These are phyloP conservation scores for Blastobotrys mokoenaii DNA, from an alignment of 805 yeast species.

Conservation along the genomic window DNA sequence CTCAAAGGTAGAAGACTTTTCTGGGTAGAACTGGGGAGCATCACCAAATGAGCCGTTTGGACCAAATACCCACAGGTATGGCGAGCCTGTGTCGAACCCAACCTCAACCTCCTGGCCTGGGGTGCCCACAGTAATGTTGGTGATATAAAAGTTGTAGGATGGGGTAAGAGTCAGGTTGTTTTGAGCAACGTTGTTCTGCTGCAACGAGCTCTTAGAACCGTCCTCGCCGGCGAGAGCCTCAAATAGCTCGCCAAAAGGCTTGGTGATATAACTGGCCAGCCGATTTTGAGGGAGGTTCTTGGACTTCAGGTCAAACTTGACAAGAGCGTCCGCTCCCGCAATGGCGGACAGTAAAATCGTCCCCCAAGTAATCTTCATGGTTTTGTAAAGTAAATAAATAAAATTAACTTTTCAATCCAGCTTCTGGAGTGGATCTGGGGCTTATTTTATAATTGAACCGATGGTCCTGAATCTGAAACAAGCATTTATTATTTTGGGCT, in stretches of 20 bases:
- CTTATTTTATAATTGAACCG: too few species aligned
- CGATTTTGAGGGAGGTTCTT: neutral
- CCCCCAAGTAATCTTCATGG: too few species aligned
- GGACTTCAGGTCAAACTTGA: neutral
- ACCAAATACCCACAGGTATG: slow-evolving; percentile 41
- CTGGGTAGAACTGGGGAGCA: slow-evolving; percentile 23
- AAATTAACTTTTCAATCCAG: too few species aligned
- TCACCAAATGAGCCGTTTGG: slow-evolving; percentile 24
- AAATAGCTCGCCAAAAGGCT: neutral
- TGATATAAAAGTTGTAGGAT: slow-evolving; percentile 30
- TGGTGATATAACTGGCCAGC: neutral
- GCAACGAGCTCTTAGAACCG: neutral
- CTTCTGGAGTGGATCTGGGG: too few species aligned
- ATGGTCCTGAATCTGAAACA: too few species aligned
- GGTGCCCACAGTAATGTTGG: slow-evolving; percentile 32
- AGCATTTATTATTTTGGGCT: too few species aligned
- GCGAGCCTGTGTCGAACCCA: slow-evolving; percentile 42
- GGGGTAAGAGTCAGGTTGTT: slow-evolving; percentile 19
- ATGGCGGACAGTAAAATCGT: too few species aligned
- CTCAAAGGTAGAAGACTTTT: slow-evolving; percentile 25
- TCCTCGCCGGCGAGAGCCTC: neutral
- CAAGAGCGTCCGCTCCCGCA: neutral
- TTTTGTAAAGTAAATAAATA: too few species aligned
- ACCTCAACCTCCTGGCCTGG: slow-evolving; percentile 37
- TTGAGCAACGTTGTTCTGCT: slow-evolving; percentile 2